Base-by-base conservation (phyloP, 495 filamentous ascomycete genomes). In the Aspergillus campestris region DNA sequence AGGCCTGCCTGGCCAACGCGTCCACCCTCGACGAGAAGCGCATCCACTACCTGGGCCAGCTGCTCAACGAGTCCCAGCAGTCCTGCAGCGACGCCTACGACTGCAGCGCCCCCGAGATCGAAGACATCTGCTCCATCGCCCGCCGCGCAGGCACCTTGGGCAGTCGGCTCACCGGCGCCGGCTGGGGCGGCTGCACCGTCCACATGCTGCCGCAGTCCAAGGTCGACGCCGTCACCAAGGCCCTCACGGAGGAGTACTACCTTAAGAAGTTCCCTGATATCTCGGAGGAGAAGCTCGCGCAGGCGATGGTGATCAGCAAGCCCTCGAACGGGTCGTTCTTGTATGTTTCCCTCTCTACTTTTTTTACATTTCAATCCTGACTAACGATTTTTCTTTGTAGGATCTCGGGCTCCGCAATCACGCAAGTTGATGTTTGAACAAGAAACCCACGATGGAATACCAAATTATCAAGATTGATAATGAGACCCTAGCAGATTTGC, bases 121-220 rank as follows among this genome's bases (percentile, higher is more conserved):
- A 98, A 59, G 74, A 86, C 43, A 75, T 98, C 33, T 96, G 90
- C 59, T 56, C 66, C 27, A 82, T 97, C 51, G 91, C 92, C 1
- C 74, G 81, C 9, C 67, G 67, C 35, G 85, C 83, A 4, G 92
- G 94, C 14, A 77, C 82, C 34, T 91, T 85, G 64, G 94, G 92
- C 14, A 86, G 83, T 52, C 76, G 92, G 7, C 66, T 97, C 56
- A 98, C 92, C 2, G 92, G 92, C 40, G 92, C 92, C 11, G 92
- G 92, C 27, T 98, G 92, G 92, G 92, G 92, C 49, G 92, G 92
- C 9, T 97, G 94, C 64, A 89, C 78, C 36, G 91, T 98, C 40
- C 94, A 98, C 65, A 75, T 98, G 46, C 81, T 97, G 38, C 84
- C 91, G 2, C 83, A 81, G 52, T 79, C 87, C 45, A 91, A 85